Percentiles rank a stretch among this genome's conserved stretches.
These are phyloP conservation scores for Metarhizium sp. DNA, from an alignment of 2,329 filamentous ascomycete species.

Conservation along the genomic window DNA sequence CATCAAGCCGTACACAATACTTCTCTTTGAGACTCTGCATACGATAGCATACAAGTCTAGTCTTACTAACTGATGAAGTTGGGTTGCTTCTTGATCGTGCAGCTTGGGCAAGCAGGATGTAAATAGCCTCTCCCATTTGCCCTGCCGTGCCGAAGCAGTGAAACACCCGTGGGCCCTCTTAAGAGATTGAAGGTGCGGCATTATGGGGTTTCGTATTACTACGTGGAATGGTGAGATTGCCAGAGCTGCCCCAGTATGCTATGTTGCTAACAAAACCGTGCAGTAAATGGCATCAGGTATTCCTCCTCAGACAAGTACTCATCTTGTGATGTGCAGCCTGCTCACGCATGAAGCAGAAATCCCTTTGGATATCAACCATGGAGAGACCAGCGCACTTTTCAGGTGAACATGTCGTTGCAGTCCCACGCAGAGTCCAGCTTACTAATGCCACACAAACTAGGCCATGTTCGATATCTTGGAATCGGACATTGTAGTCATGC, in stretches of 20 bases:
- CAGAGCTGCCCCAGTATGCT: not conserved
- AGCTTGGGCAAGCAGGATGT: not conserved
- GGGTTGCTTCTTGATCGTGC: not conserved
- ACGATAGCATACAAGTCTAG: not conserved
- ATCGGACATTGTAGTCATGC: slow-evolving; percentile 88
- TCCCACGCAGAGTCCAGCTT: not conserved
- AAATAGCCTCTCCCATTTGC: not conserved
- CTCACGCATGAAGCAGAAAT: slow-evolving; percentile 41
- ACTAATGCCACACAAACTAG: slow-evolving; percentile 27
- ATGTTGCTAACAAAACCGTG: slow-evolving; percentile 5
- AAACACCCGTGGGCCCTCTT: not conserved
- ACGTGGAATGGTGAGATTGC: slow-evolving; percentile 66
- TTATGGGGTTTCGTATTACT: slow-evolving; percentile 70
- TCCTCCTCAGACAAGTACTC: not conserved
- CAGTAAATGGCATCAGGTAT: slow-evolving; percentile 73
- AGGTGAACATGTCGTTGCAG: slow-evolving; percentile 33
- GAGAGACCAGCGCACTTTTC: slow-evolving; percentile 60
- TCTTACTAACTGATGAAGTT: not conserved
- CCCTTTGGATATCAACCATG: slow-evolving; percentile 81
- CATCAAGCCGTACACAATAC: not conserved
- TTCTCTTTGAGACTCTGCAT: not conserved
- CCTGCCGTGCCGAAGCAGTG: not conserved
- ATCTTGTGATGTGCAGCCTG: not conserved
- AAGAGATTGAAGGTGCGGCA: slow-evolving; percentile 10
- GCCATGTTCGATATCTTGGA: slow-evolving; percentile 92